A percentile compares a stretch with the other conserved stretches of the same genome.
These are phyloP conservation scores for Santalum album DNA, from an alignment of 164 flowering plant species.

Conservation along the genomic window DNA sequence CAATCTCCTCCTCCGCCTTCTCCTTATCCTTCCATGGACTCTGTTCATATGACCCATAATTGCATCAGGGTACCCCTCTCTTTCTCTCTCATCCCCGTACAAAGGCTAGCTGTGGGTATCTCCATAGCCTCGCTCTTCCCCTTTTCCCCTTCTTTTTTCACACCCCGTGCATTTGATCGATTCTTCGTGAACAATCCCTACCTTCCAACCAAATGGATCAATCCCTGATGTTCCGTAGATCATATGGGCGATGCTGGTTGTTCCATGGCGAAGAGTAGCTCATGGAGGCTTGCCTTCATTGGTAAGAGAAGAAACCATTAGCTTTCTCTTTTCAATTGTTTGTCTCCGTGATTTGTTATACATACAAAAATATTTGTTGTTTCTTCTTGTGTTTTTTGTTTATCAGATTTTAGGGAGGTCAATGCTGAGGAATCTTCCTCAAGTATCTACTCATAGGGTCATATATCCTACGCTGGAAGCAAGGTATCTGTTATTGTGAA, in stretches of 20 bases:
- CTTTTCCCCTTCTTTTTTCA: too few relatives aligned
- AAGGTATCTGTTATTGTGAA: slow-evolving; percentile 18
- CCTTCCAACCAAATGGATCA: too few relatives aligned
- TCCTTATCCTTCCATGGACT: not conserved
- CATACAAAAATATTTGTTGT: too few relatives aligned
- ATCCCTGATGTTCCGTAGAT: not conserved
- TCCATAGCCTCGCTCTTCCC: too few relatives aligned
- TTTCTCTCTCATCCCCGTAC: slow-evolving; percentile 1
- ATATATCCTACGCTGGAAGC: slow-evolving; percentile 8
- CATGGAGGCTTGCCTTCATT: slow-evolving; percentile 23
- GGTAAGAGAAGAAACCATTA: too few relatives aligned
- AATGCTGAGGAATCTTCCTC: slow-evolving; percentile 12
- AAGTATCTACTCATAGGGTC: slow-evolving; percentile 10
- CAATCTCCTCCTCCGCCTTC: not conserved
- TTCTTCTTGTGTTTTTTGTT: not conserved
- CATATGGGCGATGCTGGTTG: slow-evolving; percentile 20
- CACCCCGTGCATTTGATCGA: too few relatives aligned
- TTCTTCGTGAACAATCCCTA: too few relatives aligned
- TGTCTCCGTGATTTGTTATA: too few relatives aligned
- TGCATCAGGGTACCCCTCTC: not conserved
- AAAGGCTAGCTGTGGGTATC: too few relatives aligned
- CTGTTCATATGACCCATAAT: not conserved
- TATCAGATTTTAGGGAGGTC: slow-evolving; percentile 24
- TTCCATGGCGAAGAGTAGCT: slow-evolving; percentile 33
- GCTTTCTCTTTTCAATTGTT: too few relatives aligned